phyloP scores from a whole-genome alignment of 192 early-diverging fungal species.

The Coemansia sp. region DNA sequence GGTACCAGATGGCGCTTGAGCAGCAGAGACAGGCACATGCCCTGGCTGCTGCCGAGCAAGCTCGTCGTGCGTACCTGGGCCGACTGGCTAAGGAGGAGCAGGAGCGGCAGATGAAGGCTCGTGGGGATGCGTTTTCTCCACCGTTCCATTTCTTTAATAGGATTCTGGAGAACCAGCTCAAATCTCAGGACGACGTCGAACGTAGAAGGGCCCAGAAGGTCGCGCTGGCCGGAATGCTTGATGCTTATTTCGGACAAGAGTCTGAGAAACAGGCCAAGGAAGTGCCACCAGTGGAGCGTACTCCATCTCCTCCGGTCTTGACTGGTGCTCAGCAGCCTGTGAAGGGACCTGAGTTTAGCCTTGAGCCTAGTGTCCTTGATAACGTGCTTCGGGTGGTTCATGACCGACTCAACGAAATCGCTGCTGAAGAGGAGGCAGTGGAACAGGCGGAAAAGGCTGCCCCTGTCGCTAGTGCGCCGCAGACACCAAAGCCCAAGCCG shows the following conservation, averaged over 20 bases:
- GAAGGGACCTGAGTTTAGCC: constrained; percentile 3
- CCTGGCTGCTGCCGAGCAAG: constrained; percentile 21
- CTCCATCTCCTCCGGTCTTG: background rate
- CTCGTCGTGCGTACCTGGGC: constrained; percentile 23
- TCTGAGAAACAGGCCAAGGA: background rate
- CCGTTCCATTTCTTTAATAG: constrained; percentile 49
- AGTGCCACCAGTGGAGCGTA: background rate
- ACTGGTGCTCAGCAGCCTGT: background rate
- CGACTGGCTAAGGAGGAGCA: constrained; percentile 28
- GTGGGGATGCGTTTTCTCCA: constrained; percentile 25
- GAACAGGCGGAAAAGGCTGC: background rate
- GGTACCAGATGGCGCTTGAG: constrained; percentile 35
- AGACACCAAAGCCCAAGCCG: too few relatives aligned
- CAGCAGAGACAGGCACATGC: constrained; percentile 28
- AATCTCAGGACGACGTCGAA: constrained; percentile 40
- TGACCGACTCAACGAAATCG: constrained; percentile 40
- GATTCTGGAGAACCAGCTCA: constrained; percentile 41
- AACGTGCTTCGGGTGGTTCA: constrained; percentile 48
- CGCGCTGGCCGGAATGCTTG: constrained; percentile 31
- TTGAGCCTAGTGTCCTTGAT: constrained; percentile 34
- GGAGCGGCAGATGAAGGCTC: constrained; percentile 12
- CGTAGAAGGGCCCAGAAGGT: constrained; percentile 35
- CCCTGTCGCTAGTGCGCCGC: background rate
- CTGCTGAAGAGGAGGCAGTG: constrained; percentile 18
- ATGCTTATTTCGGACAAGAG: constrained; percentile 36